phyloP scores from a whole-genome alignment of 208 protist species.

The Leishmania amazonensis region DNA sequence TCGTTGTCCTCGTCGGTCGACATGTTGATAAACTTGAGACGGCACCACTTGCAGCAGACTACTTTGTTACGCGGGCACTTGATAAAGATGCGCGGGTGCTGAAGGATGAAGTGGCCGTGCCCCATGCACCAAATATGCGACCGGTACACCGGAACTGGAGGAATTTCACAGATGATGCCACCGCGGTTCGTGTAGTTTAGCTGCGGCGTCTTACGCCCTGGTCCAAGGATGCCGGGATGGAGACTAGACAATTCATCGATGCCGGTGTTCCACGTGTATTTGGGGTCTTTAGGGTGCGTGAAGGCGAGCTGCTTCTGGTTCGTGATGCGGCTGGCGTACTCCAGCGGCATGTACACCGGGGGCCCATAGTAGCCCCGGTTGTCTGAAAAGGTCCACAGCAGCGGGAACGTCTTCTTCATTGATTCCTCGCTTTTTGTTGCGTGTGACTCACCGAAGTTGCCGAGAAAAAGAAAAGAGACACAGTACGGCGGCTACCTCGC shows the following conservation, averaged over 20 bases:
- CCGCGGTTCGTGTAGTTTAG: constrained; percentile 80
- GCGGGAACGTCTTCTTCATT: constrained; percentile 53
- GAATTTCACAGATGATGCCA: constrained; percentile 89
- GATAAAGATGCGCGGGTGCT: constrained; percentile 91
- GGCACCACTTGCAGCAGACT: constrained; percentile 88
- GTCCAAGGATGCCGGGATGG: constrained; percentile 74
- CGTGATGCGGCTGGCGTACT: constrained; percentile 84
- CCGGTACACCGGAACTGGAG: constrained; percentile 86
- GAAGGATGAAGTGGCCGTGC: constrained; percentile 77
- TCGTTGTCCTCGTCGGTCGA: constrained; percentile 85
- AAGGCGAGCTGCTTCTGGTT: constrained; percentile 83
- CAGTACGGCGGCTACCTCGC: neutral
- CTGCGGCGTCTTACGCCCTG: constrained; percentile 79
- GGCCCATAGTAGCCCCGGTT: constrained; percentile 86
- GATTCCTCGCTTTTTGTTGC: neutral
- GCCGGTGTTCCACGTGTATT: constrained; percentile 85
- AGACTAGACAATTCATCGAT: constrained; percentile 72
- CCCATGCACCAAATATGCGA: constrained; percentile 90
- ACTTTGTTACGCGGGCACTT: constrained; percentile 81
- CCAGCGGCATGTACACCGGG: constrained; percentile 84
- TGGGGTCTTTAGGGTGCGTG: constrained; percentile 86
- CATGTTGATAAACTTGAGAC: constrained; percentile 92
- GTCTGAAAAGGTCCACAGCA: constrained; percentile 74
- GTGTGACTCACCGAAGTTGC: neutral
- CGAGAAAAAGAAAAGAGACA: neutral